Base-by-base conservation (phyloP, 1,284 basidiomycete species). In the Papiliotrema flavescens region DNA sequence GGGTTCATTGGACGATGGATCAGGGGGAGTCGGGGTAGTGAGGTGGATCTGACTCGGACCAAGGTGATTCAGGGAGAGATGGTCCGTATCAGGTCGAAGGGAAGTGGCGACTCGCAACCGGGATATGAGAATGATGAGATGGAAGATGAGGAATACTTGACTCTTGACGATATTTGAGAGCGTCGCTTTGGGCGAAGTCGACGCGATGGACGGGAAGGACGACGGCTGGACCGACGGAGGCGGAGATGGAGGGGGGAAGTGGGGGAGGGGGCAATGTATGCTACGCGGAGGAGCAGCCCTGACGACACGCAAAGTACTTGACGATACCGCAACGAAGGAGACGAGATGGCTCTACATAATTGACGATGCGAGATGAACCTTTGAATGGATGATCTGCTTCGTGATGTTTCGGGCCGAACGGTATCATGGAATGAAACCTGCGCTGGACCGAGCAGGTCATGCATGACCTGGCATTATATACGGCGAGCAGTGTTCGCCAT, bases 101-200 rank as follows among this genome's bases (percentile, higher is more conserved):
- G 6, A 20, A 26, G 17, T 14, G 42, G 23, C 42, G 20, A 44
- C 9, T 14, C 15, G n/a, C 32, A 26, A 8, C 24, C 5, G 19
- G 42, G 3, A 20, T 23, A 7, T 44, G 42, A 17, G 42, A 20
- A 20, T 7, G 45, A 47, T 32, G 28, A 6, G 3, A 34, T 22
- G 17, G 45, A 47, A 13, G 45, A 47, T 17, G 45, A 47, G 45
- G 14, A 7, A n/a, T 47, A 47, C 34, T 34, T 47, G 28, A 32
- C 45, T 8, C 20, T 47, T 23, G 45, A 47, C 26, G 45, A 47
- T 35, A 47, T 47, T 19, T 47, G 45, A 47, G 39, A 32, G 28
- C 6, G 28, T 11, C 39, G 39, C 17, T 7, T 40, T n/a, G n/a
- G 39, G 20, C 39, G 20, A 40, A 20, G 20, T 17, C 35, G 35